Conservation (phyloP, 306 rosid species). For the Cucurbita argyrosperma region DNA sequence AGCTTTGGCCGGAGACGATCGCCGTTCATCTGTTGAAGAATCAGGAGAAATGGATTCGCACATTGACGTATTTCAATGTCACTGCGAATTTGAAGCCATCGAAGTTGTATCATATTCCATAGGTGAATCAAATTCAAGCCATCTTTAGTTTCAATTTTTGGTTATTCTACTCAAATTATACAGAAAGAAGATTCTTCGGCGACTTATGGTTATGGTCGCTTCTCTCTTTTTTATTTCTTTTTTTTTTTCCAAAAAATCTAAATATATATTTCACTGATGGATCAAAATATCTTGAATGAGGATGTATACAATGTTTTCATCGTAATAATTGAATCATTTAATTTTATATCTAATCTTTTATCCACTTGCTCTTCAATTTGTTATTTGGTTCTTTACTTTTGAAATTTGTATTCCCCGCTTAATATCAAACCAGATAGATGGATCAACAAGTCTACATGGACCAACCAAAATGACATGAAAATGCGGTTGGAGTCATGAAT, state of each 20-base stretch:
- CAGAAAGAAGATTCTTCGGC: background rate
- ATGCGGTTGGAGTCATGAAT: too few relatives aligned
- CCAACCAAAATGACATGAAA: too few relatives aligned
- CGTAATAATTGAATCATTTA: background rate
- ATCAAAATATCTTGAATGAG: background rate
- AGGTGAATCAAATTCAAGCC: background rate
- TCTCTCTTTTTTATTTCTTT: background rate
- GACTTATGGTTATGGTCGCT: background rate
- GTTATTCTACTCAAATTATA: background rate
- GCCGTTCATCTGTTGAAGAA: constrained; percentile 95
- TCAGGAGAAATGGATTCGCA: constrained; percentile 64
- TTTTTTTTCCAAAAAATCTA: background rate
- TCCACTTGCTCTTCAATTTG: background rate
- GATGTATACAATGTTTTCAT: background rate
- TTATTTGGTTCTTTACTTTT: too few relatives aligned
- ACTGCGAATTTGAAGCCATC: constrained; percentile 51
- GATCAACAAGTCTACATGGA: too few relatives aligned
- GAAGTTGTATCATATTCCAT: constrained; percentile 61
- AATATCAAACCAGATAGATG: too few relatives aligned
- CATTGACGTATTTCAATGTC: constrained; percentile 54
- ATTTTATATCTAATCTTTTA: background rate
- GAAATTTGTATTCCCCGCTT: too few relatives aligned
- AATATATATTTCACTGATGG: background rate
- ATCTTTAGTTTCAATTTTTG: background rate
- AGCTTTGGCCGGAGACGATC: constrained; percentile 61